A percentile compares a stretch with the other conserved stretches of the same genome.
These are phyloP conservation scores for Ormosia semicastrata DNA, from an alignment of 306 rosid species.

Conservation along the genomic window DNA sequence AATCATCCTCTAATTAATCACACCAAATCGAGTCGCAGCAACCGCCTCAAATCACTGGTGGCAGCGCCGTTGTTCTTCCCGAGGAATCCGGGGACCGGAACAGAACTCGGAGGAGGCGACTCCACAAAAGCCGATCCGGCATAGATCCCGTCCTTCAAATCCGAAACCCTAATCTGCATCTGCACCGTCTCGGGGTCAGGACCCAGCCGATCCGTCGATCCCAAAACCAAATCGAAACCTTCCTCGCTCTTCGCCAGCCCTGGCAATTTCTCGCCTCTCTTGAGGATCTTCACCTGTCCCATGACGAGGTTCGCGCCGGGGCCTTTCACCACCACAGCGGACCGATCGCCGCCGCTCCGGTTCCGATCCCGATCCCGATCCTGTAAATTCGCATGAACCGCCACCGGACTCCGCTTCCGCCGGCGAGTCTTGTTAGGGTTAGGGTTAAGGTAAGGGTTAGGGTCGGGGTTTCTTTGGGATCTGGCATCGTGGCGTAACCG, in stretches of 20 bases:
- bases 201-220: slow-evolving; percentile 73
- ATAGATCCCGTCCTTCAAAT: slow-evolving; percentile 42
- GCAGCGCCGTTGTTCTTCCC: slow-evolving; percentile 37
- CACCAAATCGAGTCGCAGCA: slow-evolving; percentile 44
- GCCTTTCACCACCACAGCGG: slow-evolving; percentile 32
- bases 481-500: slow-evolving; percentile 23
- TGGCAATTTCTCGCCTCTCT: slow-evolving; percentile 64
- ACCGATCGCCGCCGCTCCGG: slow-evolving; percentile 11
- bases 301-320: slow-evolving; percentile 47
- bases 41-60: slow-evolving; percentile 40
- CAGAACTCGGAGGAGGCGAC: slow-evolving; percentile 76
- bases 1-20: background rate
- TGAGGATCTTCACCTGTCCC: slow-evolving; percentile 84
- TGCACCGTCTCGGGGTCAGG: slow-evolving; percentile 68
- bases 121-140: slow-evolving; percentile 46
- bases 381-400: background rate
- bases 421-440: slow-evolving; percentile 29
- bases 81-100: slow-evolving; percentile 66
- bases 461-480: background rate
- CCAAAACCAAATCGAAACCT: slow-evolving; percentile 44
- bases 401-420: slow-evolving; percentile 34
- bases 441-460: slow-evolving; percentile 12
- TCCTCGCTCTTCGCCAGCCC: background rate
- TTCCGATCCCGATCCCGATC: slow-evolving; percentile 21
- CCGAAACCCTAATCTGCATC: slow-evolving; percentile 51